Percentiles rank a stretch among this genome's conserved stretches.
phyloP scores from a whole-genome alignment of 2,329 filamentous ascomycete genomes.

The Torrubiellomyces zombiae region DNA sequence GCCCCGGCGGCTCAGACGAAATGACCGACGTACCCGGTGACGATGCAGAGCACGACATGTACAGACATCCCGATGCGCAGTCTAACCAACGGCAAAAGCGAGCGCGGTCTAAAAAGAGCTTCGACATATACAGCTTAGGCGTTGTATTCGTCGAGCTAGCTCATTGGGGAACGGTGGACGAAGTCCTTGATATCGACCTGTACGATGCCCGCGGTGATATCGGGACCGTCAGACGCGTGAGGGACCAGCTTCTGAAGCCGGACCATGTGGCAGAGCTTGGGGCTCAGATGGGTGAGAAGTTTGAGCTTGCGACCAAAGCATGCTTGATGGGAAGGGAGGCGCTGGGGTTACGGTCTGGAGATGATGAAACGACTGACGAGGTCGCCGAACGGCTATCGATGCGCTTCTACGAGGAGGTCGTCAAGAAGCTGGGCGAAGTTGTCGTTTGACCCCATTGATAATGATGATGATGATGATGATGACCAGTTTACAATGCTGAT shows the following conservation, averaged over 20 bases:
- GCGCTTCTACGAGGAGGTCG: constrained; percentile 26
- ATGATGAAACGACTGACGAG: constrained; percentile 23
- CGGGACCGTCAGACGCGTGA: constrained; percentile 19
- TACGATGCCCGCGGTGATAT: constrained; percentile 16
- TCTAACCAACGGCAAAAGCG: constrained; percentile 14
- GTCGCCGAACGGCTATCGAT: constrained; percentile 23
- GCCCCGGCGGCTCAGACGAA: constrained; percentile 31
- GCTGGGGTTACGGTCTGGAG: constrained; percentile 17
- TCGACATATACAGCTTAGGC: constrained; percentile 35
- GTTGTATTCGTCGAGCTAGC: constrained; percentile 35
- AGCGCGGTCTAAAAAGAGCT: constrained; percentile 27
- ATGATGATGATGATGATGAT: no score
- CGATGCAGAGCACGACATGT: constrained; percentile 28
- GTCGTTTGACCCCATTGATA: constrained; percentile 11
- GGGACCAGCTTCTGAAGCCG: constrained; percentile 14
- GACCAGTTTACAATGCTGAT: no score
- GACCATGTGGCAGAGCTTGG: constrained; percentile 17
- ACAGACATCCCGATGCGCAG: constrained; percentile 30
- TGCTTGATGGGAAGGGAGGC: constrained; percentile 20
- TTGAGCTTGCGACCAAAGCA: constrained; percentile 18
- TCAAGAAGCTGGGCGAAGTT: constrained; percentile 22
- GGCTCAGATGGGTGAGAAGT: constrained; percentile 22
- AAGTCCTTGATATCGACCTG: constrained; percentile 22
- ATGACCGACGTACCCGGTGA: constrained; percentile 30
- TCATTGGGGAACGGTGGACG: constrained; percentile 31